Evolutionary conservation across 2,329 filamentous ascomycete genomes (phyloP).

Genomic region (Fulvia fulva): DNA sequence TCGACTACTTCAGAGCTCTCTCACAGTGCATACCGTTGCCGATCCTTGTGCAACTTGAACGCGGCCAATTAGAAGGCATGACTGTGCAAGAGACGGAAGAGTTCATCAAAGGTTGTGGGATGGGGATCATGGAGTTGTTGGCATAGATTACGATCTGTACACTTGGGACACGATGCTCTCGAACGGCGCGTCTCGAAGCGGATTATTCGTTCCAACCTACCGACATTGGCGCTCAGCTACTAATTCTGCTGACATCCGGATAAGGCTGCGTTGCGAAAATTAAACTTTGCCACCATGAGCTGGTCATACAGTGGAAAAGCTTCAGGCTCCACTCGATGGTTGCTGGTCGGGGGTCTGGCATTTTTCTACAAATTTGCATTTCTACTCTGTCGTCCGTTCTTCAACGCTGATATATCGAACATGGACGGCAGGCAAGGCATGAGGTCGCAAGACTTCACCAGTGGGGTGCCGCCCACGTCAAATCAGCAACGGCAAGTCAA

Average conservation of each 20-base stretch:
- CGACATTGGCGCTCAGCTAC: no score
- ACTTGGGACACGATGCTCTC: no score
- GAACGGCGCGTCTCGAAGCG: no score
- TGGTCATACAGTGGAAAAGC: neutral
- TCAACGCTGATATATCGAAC: no score
- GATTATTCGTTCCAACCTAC: no score
- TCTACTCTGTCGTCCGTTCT: neutral
- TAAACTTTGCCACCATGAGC: neutral
- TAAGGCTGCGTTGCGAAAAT: neutral
- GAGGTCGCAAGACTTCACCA: neutral
- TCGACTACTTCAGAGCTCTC: slow-evolving; percentile 42
- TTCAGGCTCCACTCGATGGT: neutral
- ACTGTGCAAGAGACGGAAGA: slow-evolving; percentile 36
- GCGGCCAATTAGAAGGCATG: slow-evolving; percentile 41
- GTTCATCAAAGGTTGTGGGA: slow-evolving; percentile 32
- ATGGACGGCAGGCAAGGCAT: no score
- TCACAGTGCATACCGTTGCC: slow-evolving; percentile 44
- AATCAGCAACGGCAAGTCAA: no score
- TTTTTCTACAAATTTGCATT: neutral
- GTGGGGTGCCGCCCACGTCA: neutral
- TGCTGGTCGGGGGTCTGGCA: neutral
- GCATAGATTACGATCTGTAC: neutral
- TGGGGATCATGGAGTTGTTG: slow-evolving; percentile 11
- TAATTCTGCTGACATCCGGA: neutral
- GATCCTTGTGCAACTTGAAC: slow-evolving; percentile 51